Base-by-base conservation (phyloP, 495 filamentous ascomycete genomes). In the Aspergillus coremiiformis region DNA sequence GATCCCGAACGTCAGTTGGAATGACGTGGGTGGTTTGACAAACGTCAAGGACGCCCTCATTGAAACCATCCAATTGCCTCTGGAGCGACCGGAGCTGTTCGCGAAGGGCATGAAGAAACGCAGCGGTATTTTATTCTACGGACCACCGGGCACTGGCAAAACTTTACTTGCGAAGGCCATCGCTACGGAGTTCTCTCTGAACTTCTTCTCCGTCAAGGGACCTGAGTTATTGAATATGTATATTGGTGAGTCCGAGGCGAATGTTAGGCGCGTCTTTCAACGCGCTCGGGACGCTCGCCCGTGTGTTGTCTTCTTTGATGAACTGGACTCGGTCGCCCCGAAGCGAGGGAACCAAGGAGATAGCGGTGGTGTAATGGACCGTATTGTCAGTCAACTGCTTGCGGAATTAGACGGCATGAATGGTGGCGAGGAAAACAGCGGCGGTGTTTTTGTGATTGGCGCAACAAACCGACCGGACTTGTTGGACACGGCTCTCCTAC, bases 171-270 rank as follows among this genome's bases (percentile, higher is more conserved):
- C 93, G 29, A 97, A 97, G 72, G 93, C 93, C 33, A 97, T 99
- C 61, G 93, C 93, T 1, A 97, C 94, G 0, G 93, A 97, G 59
- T 97, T 96, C 75, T 94, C 88, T 45, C 79, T 99, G 62, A 99
- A 99, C 58, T 99, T 99, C 78, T 97, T 99, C 81, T 90, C 84
- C 45, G 89, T 99, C 68, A 99, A 99, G 69, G 93, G 93, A 2
- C 93, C 93, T 1, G 93, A 98, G 70, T 68, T 98, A 59, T 82
- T 98, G 15, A 98, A 98, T 63, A 98, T 97, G 93, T 98, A 98
- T 63, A 97, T 98, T 64, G 93, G 93, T 69, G 93, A 97, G 68
- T 95, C 90, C 8, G 93, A 98, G 75, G 94, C 94, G 42, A 97
- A 97, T 61, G 93, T 98, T 10, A 84, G 93, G 3, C 79, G 94